Evolutionary conservation across 2,329 filamentous ascomycete species (phyloP), one percentile per base, ranked within the genome.

Genomic region (Ophiocordyceps robertsii): DNA sequence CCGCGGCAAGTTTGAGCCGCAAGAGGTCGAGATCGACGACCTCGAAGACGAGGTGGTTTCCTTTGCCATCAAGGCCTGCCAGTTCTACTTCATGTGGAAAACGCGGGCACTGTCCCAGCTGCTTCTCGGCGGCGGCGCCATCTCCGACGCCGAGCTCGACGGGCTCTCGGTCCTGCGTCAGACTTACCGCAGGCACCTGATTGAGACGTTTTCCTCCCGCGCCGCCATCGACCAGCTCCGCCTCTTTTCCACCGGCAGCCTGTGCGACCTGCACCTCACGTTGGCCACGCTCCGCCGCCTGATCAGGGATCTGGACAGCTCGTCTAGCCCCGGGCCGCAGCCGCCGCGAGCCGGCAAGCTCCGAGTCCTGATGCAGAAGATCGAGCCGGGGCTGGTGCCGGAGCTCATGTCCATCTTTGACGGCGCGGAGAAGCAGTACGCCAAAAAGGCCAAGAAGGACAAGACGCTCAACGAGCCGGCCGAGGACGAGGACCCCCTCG

Each of bases 51-150:
- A 85, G 49, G 69, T 92, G 37, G 80, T 87, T 7, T 70, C 77
- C 2, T 82, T 81, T 52, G 82, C 87, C 29, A 83, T 93, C 53
- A 82, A 84, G 49, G 73, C 80, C 2, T 72, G 83, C 40, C 72
- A 88, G 38, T 87, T 93, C 63, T 96, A 95, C 64, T 94, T 95
- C 57, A 86, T 94, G 78, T 98, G 92, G 92, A 90, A 92, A 57
- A 74, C 83, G 19, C 75, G 77, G 42, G 68, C 71, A 41, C 55
- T 86, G 46, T 67, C 70, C 47, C 66, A 70, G 42, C 61, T 72
- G 14, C 60, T 85, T 31, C 64, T 69, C 14, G 68, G 70, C 24
- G 72, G 77, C 37, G 69, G 67, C 4, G 71, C 65, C 41, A 61
- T 86, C 43, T 54, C 76, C 1, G 68, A 76, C 40, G 60, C 66